Evolutionary conservation across 805 yeast genomes (phyloP), one percentile per base, ranked within the genome.

Genomic region (Metschnikowia lachancei): DNA sequence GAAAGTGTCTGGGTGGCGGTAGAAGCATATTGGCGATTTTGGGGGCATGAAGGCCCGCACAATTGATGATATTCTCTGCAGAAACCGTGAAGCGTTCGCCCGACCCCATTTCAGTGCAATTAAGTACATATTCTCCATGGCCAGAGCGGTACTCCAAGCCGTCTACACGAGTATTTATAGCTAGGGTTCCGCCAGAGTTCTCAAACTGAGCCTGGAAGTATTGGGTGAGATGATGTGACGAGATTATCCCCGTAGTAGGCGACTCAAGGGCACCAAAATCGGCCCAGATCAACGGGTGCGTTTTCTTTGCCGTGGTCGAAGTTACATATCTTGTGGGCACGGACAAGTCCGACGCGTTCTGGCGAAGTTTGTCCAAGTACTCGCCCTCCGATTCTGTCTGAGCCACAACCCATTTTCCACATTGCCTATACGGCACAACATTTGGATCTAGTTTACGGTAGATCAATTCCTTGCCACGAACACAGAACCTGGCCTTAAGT

Each of bases 321-420:
- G 82, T 62, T 0, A 87, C 60, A 58, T 83, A 75, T 26, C 78
- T 76, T 0, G 85, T 80, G 1, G 86, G 84, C 10, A 71, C 81
- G 1, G 77, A 81, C 10, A 85, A 61, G 2, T 60, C 62, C 3
- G 65, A 60, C 4, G 88, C 77, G 41, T 76, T 77, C 9, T 64
- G 64, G 53, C 77, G 74, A 50, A 90, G 58, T 19, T 66, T 62
- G 34, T 80, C 76, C 35, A 90, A 68, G 57, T 78, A 81, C 22
- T 81, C 81, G 33, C 69, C 72, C 57, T 90, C 91, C 0, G 51
- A 51, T 18, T 81, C 88, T 40, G 73, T 73, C 60, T 89, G 96
- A 0, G 97, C 96, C 13, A 90, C 90, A 3, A 90, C 66, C 90
- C 95, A 86, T 61, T 90, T 83, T 16, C 94, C 97, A 66, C 95